A percentile compares a stretch with the other conserved stretches of the same genome.
Evolutionary conservation across 1,284 basidiomycete species (phyloP).

Genomic region (Phellinidium pouzarii): DNA sequence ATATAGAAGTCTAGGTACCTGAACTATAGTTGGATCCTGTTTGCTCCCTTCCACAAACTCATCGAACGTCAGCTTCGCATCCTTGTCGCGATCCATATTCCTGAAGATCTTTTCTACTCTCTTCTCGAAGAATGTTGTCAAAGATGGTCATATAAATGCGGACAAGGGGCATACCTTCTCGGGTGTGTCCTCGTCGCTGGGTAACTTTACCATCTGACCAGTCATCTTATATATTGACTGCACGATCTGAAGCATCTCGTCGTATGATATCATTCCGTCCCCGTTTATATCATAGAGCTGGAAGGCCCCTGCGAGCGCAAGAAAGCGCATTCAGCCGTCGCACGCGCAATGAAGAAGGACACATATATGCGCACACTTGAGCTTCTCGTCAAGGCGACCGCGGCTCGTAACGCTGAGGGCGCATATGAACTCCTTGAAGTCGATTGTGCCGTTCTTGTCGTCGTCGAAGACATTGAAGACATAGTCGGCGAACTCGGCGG

Average conservation of each 20-base stretch:
- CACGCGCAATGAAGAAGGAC: background rate
- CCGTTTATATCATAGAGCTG: constrained; percentile 99
- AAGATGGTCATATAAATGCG: background rate
- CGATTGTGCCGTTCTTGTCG: constrained; percentile 93
- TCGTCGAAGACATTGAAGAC: constrained; percentile 98
- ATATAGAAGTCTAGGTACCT: constrained; percentile 45
- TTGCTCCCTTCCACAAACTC: constrained; percentile 97
- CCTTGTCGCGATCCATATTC: constrained; percentile 90
- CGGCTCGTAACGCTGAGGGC: constrained; percentile 93
- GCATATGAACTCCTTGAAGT: constrained; percentile 99
- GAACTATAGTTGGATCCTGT: constrained; percentile 96
- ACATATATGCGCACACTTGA: constrained; percentile 65
- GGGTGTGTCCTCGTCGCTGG: constrained; percentile 96
- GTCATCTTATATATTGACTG: constrained; percentile 98
- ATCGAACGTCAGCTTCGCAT: constrained; percentile 84
- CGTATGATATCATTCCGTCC: constrained; percentile 94
- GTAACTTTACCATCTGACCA: constrained; percentile 97
- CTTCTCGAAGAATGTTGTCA: constrained; percentile 33
- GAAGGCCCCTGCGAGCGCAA: constrained; percentile 80
- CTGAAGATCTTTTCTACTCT: constrained; percentile 95
- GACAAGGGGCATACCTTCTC: constrained; percentile 67
- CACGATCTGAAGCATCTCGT: constrained; percentile 98
- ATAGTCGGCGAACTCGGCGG: constrained; percentile 94
- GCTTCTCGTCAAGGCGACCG: constrained; percentile 94
- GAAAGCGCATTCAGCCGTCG: background rate